Evolutionary conservation across 768 basidiomycete species (phyloP).

Genomic region (Mycena haematopus): DNA sequence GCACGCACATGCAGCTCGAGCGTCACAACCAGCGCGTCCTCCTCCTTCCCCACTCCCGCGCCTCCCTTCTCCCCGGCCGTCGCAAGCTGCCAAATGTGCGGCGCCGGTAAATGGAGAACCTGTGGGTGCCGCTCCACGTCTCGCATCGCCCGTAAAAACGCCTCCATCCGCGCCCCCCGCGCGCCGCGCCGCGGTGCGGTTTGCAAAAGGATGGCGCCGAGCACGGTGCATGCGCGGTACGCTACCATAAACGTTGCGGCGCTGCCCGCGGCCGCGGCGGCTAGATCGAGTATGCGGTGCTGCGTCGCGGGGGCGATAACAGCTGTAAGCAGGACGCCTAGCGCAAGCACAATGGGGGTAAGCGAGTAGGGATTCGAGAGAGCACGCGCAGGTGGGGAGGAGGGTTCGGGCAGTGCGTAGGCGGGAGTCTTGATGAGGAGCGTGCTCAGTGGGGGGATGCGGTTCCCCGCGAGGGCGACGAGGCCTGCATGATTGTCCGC

Average conservation of each 20-base stretch:
- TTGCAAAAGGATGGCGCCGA: conserved; percentile 88
- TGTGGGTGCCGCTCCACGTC: conserved; percentile 89
- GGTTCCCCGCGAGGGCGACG: conserved; percentile 67
- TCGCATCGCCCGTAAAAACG: conserved; percentile 79
- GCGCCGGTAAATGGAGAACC: conserved; percentile 82
- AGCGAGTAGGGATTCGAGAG: conserved; percentile 79
- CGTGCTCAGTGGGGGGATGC: conserved; percentile 59
- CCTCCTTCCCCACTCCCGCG: conserved; percentile 6
- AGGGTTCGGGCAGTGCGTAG: conserved; percentile 43
- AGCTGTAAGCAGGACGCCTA: conserved; percentile 60
- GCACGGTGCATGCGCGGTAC: conserved; percentile 81
- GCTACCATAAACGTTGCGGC: conserved; percentile 82
- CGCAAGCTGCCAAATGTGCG: conserved; percentile 86
- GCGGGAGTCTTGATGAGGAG: conserved; percentile 49
- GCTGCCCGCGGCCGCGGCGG: conserved; percentile 80
- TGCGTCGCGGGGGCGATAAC: conserved; percentile 61
- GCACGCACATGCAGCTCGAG: conserved; percentile 77
- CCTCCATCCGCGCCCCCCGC: conserved; percentile 74
- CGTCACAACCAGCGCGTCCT: conserved; percentile 68
- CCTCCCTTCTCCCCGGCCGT: conserved; percentile 11
- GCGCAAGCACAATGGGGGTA: conserved; percentile 65
- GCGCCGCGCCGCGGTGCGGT: conserved; percentile 78
- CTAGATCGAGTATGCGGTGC: conserved; percentile 81
- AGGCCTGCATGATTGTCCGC: conserved; percentile 72
- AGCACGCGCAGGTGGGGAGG: conserved; percentile 44